Conservation (phyloP, 768 basidiomycete species). For the Stropharia rugosoannulata region DNA sequence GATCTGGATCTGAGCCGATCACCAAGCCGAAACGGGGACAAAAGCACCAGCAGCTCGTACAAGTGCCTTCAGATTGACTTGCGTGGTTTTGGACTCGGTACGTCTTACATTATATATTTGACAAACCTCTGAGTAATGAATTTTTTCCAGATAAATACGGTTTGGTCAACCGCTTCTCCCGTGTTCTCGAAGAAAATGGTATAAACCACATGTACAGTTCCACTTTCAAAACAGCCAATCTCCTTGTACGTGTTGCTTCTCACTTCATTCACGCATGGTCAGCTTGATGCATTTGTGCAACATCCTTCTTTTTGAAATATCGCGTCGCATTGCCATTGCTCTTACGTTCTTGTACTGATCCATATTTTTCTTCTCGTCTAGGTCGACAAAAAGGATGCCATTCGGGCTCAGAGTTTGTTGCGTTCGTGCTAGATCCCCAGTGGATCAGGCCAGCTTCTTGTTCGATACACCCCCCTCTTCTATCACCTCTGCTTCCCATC, state of each 20-base stretch:
- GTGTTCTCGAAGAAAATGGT: constrained; percentile 66
- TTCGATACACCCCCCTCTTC: not conserved
- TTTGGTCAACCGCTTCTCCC: constrained; percentile 74
- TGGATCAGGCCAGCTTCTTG: not conserved
- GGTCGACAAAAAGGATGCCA: constrained; percentile 59
- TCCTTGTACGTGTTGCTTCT: constrained; percentile 48
- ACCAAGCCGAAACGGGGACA: not conserved
- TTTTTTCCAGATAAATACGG: constrained; percentile 65
- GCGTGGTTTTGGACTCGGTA: constrained; percentile 68
- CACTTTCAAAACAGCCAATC: constrained; percentile 81
- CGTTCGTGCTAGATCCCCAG: constrained; percentile 45
- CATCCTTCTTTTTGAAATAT: not conserved
- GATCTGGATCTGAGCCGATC: not conserved
- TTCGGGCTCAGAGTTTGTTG: constrained; percentile 56
- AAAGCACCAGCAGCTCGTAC: constrained; percentile 34
- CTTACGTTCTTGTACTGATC: not conserved
- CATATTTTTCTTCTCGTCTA: constrained; percentile 18
- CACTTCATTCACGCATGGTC: not conserved
- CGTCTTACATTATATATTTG: constrained; percentile 12
- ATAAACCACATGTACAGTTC: constrained; percentile 87
- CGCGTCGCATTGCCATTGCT: too few species aligned
- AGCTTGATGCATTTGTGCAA: not conserved
- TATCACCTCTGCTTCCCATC: not conserved
- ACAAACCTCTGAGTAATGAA: not conserved
- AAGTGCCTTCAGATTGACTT: constrained; percentile 79